Base-by-base conservation (phyloP, 257 asterid genomes). In the Orobanche coerulescens region DNA sequence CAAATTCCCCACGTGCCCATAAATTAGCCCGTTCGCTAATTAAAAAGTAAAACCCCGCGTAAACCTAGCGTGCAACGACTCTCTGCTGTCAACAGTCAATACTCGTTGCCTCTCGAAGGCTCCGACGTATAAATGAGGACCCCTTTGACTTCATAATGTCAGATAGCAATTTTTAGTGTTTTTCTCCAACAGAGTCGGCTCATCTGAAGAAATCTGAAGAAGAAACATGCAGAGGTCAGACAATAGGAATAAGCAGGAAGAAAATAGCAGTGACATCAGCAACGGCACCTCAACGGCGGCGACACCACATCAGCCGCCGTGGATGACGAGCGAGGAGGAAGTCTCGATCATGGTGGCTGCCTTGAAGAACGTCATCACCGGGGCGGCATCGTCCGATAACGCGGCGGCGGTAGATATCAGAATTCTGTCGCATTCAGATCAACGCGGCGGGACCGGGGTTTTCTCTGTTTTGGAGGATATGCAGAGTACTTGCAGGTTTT, bases 321-420 rank as follows among this genome's bases (percentile, higher is more conserved):
- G 71, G 36, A 61, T 82, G 5, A 71, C 84, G 12, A 66, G 24
- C 0, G 92, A 89, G 11, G 80, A 86, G 7, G 95, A 86, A 62
- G 73, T 64, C n/a, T 77, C 85, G 0, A 72, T 82, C 58, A 89
- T 89, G 92, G 94, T 84, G 0, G 66, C 89, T 0, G 80, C 97
- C 3, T 42, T 89, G 36, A 68, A 71, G 67, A 77, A 84, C 43
- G 90, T 86, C 11, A 81, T 90, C 2, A 46, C 79, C 0, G 91
- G 87, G 3, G 58, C 39, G 5, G 13, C 74, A 2, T 31, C 69
- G 1, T 0, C 59, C 2, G 13, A 9, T 0, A 40, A 2, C 39
- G 51, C 55, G 0, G 47, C 5, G 25, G 53, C 1, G 51, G n/a
- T 30, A 6, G 42, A 36, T 15, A 0, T 42, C 18, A 42, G 6